A percentile compares a stretch with the other conserved stretches of the same genome.
Conservation (phyloP, 208 protist genomes). For the Acanthamoeba culbertsoni region DNA sequence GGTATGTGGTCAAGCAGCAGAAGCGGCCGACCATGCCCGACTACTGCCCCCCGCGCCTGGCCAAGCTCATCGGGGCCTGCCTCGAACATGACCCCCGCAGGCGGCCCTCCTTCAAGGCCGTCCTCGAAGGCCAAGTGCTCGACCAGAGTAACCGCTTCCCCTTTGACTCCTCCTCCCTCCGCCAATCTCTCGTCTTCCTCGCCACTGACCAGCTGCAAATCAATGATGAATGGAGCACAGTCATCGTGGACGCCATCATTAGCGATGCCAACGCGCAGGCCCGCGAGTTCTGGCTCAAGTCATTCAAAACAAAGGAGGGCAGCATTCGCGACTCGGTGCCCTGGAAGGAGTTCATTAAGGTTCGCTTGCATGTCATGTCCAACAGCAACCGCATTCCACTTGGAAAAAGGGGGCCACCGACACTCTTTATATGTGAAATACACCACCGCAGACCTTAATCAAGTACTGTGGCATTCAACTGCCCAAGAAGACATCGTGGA, state of each 20-base stretch:
- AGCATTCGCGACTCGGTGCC: conserved; percentile 17
- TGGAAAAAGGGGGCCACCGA: no score
- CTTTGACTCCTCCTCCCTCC: neutral
- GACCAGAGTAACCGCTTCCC: neutral
- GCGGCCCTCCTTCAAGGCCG: conserved; percentile 53
- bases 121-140: conserved; percentile 42
- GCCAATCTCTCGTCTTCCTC: neutral
- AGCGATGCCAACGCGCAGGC: conserved; percentile 47
- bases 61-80: conserved; percentile 25
- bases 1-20: conserved; percentile 39
- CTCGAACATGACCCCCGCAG: conserved; percentile 16
- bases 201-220: neutral
- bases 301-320: conserved; percentile 43
- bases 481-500: conserved; percentile 30
- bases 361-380: neutral
- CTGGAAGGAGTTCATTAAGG: conserved; percentile 45
- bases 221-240: neutral
- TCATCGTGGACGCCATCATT: conserved; percentile 25
- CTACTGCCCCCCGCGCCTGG: conserved; percentile 8
- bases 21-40: conserved; percentile 45
- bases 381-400: no score
- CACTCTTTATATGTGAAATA: neutral
- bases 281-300: conserved; percentile 43
- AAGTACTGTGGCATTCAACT: conserved; percentile 32
- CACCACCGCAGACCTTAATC: neutral